phyloP scores from a whole-genome alignment of 768 basidiomycete genomes.

The Russula abietina region DNA sequence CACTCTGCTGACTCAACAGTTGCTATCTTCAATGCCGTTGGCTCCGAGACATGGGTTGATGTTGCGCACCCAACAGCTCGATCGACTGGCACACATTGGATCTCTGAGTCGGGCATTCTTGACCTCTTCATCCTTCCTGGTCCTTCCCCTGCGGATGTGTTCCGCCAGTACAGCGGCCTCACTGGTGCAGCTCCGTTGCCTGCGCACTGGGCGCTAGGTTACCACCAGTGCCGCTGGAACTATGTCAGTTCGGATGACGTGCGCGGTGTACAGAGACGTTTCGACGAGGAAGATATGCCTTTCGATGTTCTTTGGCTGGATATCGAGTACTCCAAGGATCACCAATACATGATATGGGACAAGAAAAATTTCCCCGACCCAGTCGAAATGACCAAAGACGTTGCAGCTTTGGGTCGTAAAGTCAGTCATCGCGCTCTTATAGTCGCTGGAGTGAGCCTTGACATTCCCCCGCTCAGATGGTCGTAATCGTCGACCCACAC shows the following conservation, averaged over 20 bases:
- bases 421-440: conserved; percentile 37
- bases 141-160: conserved; percentile 74
- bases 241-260: conserved; percentile 89
- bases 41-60: conserved; percentile 94
- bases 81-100: conserved; percentile 90
- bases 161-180: conserved; percentile 76
- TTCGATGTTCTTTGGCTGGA: conserved; percentile 97
- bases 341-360: conserved; percentile 98
- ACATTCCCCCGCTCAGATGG: conserved; percentile 60
- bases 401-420: conserved; percentile 81
- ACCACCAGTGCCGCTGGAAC: conserved; percentile 99
- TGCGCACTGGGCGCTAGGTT: conserved; percentile 83
- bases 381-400: conserved; percentile 85
- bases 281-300: conserved; percentile 93
- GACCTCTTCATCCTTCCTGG: conserved; percentile 93
- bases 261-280: conserved; percentile 72
- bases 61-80: conserved; percentile 60
- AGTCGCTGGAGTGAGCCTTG: background rate
- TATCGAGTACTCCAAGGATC: conserved; percentile 90
- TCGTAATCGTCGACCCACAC: conserved; percentile 95
- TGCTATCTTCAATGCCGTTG: conserved; percentile 81
- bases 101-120: conserved; percentile 94
- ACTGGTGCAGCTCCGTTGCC: conserved; percentile 89
- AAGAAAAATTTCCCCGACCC: conserved; percentile 90
- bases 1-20: conserved; percentile 85